Conservation (phyloP, 2,329 filamentous ascomycete species). For the Aspergillus pseudoglaucus region DNA sequence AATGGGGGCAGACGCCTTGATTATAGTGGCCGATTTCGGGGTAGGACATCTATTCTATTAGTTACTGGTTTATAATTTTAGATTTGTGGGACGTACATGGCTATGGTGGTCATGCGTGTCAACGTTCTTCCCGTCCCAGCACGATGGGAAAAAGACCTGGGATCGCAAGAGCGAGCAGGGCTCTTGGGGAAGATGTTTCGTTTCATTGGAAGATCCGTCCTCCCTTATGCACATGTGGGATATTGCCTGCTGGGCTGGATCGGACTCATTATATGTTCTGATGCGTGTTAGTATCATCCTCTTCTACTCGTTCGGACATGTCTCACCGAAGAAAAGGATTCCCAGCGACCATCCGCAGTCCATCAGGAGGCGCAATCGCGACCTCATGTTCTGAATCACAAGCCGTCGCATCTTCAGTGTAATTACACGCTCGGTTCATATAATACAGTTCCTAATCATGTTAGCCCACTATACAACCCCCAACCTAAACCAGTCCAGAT, state of each 20-base stretch:
- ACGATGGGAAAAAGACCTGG: slow-evolving; percentile 33
- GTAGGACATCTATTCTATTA: slow-evolving; percentile 25
- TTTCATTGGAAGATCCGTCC: slow-evolving; percentile 38
- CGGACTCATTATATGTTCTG: slow-evolving; percentile 13
- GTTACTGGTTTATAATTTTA: not conserved
- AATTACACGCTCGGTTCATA: slow-evolving; percentile 15
- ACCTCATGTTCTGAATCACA: slow-evolving; percentile 5
- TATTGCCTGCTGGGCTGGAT: slow-evolving; percentile 41
- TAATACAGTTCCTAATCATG: slow-evolving; percentile 15
- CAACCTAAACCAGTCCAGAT: too few species aligned
- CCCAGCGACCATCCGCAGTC: slow-evolving; percentile 18
- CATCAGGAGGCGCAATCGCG: slow-evolving; percentile 15
- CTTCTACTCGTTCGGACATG: not conserved
- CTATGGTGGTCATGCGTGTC: slow-evolving; percentile 27
- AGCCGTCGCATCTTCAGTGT: slow-evolving; percentile 6
- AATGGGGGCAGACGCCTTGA: slow-evolving; percentile 24
- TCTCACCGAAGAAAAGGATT: slow-evolving; percentile 12
- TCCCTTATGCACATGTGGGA: slow-evolving; percentile 52
- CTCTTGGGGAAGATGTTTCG: slow-evolving; percentile 58
- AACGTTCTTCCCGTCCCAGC: slow-evolving; percentile 31
- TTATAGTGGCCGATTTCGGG: slow-evolving; percentile 27
- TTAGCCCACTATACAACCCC: not conserved
- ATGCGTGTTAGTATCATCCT: not conserved
- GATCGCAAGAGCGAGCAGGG: slow-evolving; percentile 20
- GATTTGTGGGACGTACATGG: slow-evolving; percentile 20